Evolutionary conservation across 2,329 filamentous ascomycete genomes (phyloP), one percentile per base, ranked within the genome.

Genomic region (Botrytis tulipae): DNA sequence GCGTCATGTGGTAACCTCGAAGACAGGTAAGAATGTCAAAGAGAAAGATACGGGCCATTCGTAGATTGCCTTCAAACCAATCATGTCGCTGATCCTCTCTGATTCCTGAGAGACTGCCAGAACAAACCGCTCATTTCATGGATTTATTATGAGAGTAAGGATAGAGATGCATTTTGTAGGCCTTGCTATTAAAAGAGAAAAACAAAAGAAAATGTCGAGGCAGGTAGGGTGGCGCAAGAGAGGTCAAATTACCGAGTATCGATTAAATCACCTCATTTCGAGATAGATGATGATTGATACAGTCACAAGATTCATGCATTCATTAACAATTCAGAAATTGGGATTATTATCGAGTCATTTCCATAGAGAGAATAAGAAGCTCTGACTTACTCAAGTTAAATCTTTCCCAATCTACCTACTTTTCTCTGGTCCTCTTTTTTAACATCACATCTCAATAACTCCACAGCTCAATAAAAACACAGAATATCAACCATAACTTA

Each of bases 151-250:
- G 59, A 37, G 2, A 4, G 32, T 37, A 32, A 25, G 4, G 9
- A 14, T 22, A 16, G 0, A 25, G 5, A 14, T 37, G 10, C 1
- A 22, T 7, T 25, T 61, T 25, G 7, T 14, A 6, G 35, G 1
- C 6, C 32, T 61, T 37, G 1, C 5, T 8, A 16, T 61, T 20
- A 8, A 25, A 25, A 37, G 9, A 4, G 14, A 25, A 14, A 25
- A 14, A 9, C 1, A 25, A 25, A 25, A 10, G 1, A 60, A 60
- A 14, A 35, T 1, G 32, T 18, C 37, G 37, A 10, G 37, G 37
- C 8, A 35, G 7, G 7, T 60, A 37, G 9, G 20, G 32, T 25
- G 18, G 57, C 18, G 8, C 32, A 35, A 12, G 4, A 22, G 29
- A 35, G 29, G 8, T 1, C 1, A 29, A 54, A 54, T 0, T n/a